Evolutionary conservation across 2,329 filamentous ascomycete genomes (phyloP).

Genomic region (Diaporthe helianthi): DNA sequence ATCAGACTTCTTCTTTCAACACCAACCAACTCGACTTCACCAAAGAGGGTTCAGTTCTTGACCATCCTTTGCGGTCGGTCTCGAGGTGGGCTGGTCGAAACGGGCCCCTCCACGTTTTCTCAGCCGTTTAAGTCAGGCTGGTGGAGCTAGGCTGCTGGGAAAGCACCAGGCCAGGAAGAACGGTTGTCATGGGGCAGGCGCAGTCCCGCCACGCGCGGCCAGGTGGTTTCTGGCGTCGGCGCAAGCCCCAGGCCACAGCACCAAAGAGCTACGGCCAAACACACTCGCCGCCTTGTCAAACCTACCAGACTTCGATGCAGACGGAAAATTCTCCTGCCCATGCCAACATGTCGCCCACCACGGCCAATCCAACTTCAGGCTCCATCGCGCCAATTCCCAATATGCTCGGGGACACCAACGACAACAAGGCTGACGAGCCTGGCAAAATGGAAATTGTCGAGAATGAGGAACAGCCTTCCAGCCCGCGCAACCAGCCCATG

Average conservation of each 20-base stretch:
- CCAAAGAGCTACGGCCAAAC: background rate
- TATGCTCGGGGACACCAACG: background rate
- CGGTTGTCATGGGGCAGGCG: background rate
- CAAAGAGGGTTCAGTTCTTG: background rate
- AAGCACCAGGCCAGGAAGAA: conserved; percentile 1
- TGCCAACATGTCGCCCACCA: background rate
- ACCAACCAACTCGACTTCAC: background rate
- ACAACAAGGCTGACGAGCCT: background rate
- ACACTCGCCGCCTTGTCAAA: no score
- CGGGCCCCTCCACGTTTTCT: background rate
- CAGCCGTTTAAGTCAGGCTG: background rate
- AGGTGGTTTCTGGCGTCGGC: background rate
- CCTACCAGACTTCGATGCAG: background rate
- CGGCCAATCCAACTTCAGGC: background rate
- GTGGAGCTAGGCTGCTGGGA: background rate
- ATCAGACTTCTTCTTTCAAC: no score
- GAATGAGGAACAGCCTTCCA: background rate
- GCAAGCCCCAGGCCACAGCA: background rate
- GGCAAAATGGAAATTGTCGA: background rate
- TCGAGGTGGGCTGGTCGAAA: background rate
- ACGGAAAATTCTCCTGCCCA: background rate
- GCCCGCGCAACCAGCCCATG: background rate
- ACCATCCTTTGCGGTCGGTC: background rate
- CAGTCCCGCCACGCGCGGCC: background rate
- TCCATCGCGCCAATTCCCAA: background rate